Conservation (phyloP, 768 basidiomycete genomes). For the Pleurotus giganteus region DNA sequence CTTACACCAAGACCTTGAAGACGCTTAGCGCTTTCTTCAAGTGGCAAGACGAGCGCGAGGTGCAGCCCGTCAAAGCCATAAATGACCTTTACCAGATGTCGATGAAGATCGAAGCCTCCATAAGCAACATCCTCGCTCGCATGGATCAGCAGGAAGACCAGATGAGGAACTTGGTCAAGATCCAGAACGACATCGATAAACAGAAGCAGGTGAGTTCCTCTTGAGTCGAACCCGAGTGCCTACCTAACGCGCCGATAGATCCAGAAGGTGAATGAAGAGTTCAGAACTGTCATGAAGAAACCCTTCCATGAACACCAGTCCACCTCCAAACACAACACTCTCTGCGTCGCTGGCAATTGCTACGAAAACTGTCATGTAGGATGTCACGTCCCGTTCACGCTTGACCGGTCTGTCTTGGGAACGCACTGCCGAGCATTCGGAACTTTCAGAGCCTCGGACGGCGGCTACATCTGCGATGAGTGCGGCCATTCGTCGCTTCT, state of each 20-base stretch:
- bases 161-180: constrained; percentile 1
- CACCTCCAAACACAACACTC: constrained; percentile 7
- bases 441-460: too few species aligned
- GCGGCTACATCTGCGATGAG: constrained; percentile 8
- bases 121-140: constrained; percentile 10
- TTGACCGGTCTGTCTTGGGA: constrained; percentile 10
- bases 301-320: background rate
- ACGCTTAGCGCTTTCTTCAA: constrained; percentile 13
- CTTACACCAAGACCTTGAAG: constrained; percentile 13
- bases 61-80: constrained; percentile 16
- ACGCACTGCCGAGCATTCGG: background rate
- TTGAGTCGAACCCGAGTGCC: background rate
- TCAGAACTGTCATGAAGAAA: constrained; percentile 8
- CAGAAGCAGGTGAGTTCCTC: constrained; percentile 4
- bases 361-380: constrained; percentile 15
- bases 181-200: constrained; percentile 5
- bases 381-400: constrained; percentile 12
- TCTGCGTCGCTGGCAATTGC: constrained; percentile 12
- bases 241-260: background rate
- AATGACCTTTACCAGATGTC: constrained; percentile 10
- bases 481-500: constrained; percentile 15
- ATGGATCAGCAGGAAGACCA: constrained; percentile 10
- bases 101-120: constrained; percentile 12
- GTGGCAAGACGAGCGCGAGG: constrained; percentile 13
- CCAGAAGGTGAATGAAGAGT: constrained; percentile 9